phyloP scores from a whole-genome alignment of 768 basidiomycete species.

The Hypsizygus marmoreus region DNA sequence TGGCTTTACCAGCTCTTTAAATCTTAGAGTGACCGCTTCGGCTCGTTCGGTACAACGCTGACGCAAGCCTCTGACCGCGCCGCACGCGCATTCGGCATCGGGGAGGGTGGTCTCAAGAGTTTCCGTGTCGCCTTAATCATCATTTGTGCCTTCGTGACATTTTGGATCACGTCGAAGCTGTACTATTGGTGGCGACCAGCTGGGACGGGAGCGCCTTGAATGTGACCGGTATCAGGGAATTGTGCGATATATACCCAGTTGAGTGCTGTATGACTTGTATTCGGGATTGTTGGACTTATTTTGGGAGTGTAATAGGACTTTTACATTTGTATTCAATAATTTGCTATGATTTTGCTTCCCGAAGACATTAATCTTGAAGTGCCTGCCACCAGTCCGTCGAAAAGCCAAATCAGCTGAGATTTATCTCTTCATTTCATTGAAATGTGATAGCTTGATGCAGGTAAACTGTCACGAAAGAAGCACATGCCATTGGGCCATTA shows the following conservation, averaged over 20 bases:
- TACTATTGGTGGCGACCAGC: slow-evolving; percentile 48
- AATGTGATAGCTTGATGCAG: too few relatives aligned
- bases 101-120: slow-evolving; percentile 65
- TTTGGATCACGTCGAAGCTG: slow-evolving; percentile 60
- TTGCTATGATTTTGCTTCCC: too few relatives aligned
- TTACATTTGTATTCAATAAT: too few relatives aligned
- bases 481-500: too few relatives aligned
- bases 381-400: too few relatives aligned
- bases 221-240: slow-evolving; percentile 1
- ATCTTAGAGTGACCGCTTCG: slow-evolving; percentile 64
- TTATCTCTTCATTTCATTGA: too few relatives aligned
- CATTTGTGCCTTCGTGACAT: slow-evolving; percentile 50
- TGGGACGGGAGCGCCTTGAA: slow-evolving; percentile 4
- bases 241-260: slow-evolving; percentile 7
- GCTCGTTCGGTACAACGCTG: slow-evolving; percentile 61
- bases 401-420: too few relatives aligned
- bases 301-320: too few relatives aligned
- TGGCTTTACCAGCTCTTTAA: neutral
- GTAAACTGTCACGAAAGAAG: too few relatives aligned
- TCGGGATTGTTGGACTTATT: too few relatives aligned
- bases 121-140: slow-evolving; percentile 67
- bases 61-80: slow-evolving; percentile 70
- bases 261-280: too few relatives aligned
- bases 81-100: slow-evolving; percentile 73
- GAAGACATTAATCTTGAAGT: too few relatives aligned